These are phyloP conservation scores for Arctium minus DNA, from an alignment of 129 eudicot species.

Conservation along the genomic window DNA sequence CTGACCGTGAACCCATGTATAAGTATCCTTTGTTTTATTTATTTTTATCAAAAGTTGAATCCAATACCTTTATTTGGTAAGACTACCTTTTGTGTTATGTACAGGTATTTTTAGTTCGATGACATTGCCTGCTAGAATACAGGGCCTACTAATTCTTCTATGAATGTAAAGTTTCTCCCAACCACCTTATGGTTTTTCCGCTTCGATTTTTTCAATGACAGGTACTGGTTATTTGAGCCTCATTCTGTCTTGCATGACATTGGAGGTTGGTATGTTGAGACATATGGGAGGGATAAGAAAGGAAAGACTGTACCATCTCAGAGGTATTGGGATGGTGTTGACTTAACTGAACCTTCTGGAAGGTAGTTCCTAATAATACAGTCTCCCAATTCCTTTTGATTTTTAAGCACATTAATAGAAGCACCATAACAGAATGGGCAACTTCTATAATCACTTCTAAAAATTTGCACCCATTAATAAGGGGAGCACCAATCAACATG, in stretches of 20 bases:
- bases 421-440: not conserved
- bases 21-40: not conserved
- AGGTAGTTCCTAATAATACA: constrained; percentile 47
- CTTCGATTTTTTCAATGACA: constrained; percentile 8
- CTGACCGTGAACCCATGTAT: not conserved
- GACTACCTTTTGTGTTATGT: not conserved
- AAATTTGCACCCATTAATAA: not conserved
- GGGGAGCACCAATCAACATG: not conserved
- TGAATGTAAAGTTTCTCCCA: not conserved
- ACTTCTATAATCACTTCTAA: not conserved
- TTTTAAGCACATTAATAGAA: constrained; percentile 4
- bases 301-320: constrained; percentile 55
- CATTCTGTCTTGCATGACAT: constrained; percentile 90
- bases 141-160: not conserved
- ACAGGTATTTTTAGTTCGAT: not conserved
- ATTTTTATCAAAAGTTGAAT: not conserved
- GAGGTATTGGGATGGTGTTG: constrained; percentile 85
- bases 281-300: constrained; percentile 74
- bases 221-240: constrained; percentile 97
- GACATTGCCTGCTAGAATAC: not conserved
- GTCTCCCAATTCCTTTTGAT: not conserved
- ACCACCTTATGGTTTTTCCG: not conserved
- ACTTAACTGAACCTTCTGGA: constrained; percentile 47
- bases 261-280: constrained; percentile 98
- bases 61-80: not conserved